A percentile compares a stretch with the other conserved stretches of the same genome.
phyloP scores from a whole-genome alignment of 2,329 filamentous ascomycete species.

The Neonectria ditissima region DNA sequence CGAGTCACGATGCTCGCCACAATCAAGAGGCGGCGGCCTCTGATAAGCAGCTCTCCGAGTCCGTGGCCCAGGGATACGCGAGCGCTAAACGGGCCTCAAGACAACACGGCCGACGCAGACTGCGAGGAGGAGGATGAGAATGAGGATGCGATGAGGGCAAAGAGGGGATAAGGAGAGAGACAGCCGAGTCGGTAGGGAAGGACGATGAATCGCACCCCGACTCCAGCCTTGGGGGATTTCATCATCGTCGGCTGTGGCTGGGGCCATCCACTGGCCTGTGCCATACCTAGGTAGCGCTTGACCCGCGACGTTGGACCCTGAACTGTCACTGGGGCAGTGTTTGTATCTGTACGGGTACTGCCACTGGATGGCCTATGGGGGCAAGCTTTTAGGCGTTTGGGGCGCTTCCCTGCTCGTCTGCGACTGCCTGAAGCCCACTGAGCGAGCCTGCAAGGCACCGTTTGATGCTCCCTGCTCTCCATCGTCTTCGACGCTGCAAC shows the following conservation, averaged over 20 bases:
- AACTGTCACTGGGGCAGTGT: neutral
- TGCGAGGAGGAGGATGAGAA: neutral
- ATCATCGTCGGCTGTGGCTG: slow-evolving; percentile 17
- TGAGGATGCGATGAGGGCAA: neutral
- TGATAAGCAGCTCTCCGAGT: neutral
- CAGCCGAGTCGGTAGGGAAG: neutral
- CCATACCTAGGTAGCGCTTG: slow-evolving; percentile 1
- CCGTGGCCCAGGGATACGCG: neutral
- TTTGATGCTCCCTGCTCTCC: neutral
- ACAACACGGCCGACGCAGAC: neutral
- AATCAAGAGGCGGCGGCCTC: neutral
- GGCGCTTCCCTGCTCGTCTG: neutral
- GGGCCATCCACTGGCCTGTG: slow-evolving; percentile 14
- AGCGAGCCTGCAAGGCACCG: slow-evolving; percentile 7
- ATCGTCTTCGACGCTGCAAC: neutral
- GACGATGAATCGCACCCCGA: neutral
- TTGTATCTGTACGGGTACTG: neutral
- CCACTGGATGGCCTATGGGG: slow-evolving; percentile 1
- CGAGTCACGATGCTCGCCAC: neutral
- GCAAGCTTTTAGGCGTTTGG: neutral
- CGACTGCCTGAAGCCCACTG: neutral
- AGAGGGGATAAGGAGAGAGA: neutral
- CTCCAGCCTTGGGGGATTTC: slow-evolving; percentile 6
- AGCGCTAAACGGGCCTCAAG: neutral
- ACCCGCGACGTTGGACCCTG: slow-evolving; percentile 11